phyloP scores from a whole-genome alignment of 2,329 filamentous ascomycete species.

The Epichloe scottii region DNA sequence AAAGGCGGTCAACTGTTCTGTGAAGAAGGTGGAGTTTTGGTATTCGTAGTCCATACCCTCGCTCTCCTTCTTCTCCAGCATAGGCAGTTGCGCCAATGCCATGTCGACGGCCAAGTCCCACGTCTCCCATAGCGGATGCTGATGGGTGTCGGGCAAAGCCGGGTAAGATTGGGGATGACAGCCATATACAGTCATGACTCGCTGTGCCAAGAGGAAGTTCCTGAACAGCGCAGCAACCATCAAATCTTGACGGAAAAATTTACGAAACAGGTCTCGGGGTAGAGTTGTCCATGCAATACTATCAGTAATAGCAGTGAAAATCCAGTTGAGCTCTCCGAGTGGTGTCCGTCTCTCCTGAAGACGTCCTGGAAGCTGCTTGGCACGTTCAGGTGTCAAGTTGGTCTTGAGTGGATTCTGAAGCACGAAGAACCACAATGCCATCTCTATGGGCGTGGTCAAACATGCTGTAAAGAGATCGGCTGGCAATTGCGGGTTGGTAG shows the following conservation, averaged over 20 bases:
- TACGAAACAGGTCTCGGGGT: conserved; percentile 82
- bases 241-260: conserved; percentile 90
- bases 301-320: conserved; percentile 97
- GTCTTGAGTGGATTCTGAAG: conserved; percentile 71
- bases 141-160: conserved; percentile 82
- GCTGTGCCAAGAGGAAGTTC: conserved; percentile 87
- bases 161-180: conserved; percentile 91
- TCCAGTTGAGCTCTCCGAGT: conserved; percentile 95
- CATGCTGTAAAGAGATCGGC: conserved; percentile 95
- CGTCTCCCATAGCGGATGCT: conserved; percentile 90
- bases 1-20: conserved; percentile 92
- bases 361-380: conserved; percentile 78
- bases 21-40: conserved; percentile 89
- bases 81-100: conserved; percentile 78
- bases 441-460: conserved; percentile 92
- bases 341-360: conserved; percentile 89
- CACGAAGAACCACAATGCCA: conserved; percentile 93
- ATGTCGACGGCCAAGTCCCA: conserved; percentile 97
- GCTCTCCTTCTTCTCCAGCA: conserved; percentile 66
- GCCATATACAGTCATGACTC: conserved; percentile 92
- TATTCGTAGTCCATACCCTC: conserved; percentile 77
- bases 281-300: conserved; percentile 97
- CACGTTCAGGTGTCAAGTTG: conserved; percentile 64
- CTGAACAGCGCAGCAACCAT: conserved; percentile 98
- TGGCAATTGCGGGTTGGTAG: conserved; percentile 84